Evolutionary conservation across 768 basidiomycete species (phyloP).

Genomic region (Amanita exitialis): DNA sequence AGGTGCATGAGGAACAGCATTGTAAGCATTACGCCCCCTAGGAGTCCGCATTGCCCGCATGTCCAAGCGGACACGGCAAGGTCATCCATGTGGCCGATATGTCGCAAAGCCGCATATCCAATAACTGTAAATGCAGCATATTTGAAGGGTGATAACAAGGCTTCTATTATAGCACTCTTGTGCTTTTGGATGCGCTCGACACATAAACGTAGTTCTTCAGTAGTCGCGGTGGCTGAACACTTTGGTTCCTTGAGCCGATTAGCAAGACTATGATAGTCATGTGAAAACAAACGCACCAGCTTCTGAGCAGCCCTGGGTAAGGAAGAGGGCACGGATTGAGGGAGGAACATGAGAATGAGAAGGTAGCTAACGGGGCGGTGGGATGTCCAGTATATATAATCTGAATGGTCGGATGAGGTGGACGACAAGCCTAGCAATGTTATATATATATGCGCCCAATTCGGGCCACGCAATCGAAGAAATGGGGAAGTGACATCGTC

Average conservation of each 20-base stretch:
- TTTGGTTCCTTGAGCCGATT: background rate
- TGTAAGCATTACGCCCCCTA: constrained; percentile 16
- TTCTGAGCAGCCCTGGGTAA: background rate
- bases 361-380: background rate
- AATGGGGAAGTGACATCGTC: background rate
- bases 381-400: background rate
- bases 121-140: constrained; percentile 19
- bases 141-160: constrained; percentile 18
- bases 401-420: background rate
- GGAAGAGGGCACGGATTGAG: background rate
- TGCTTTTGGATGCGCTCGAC: background rate
- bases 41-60: constrained; percentile 14
- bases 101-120: constrained; percentile 13
- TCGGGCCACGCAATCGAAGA: background rate
- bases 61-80: constrained; percentile 1
- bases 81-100: constrained; percentile 6
- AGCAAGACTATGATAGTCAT: background rate
- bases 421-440: no score
- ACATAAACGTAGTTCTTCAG: background rate
- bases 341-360: background rate
- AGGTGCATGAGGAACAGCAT: constrained; percentile 13
- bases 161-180: constrained; percentile 13
- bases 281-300: background rate
- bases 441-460: background rate
- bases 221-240: background rate